Evolutionary conservation across 2,329 filamentous ascomycete species (phyloP).

Genomic region (Cladosporium sp.): DNA sequence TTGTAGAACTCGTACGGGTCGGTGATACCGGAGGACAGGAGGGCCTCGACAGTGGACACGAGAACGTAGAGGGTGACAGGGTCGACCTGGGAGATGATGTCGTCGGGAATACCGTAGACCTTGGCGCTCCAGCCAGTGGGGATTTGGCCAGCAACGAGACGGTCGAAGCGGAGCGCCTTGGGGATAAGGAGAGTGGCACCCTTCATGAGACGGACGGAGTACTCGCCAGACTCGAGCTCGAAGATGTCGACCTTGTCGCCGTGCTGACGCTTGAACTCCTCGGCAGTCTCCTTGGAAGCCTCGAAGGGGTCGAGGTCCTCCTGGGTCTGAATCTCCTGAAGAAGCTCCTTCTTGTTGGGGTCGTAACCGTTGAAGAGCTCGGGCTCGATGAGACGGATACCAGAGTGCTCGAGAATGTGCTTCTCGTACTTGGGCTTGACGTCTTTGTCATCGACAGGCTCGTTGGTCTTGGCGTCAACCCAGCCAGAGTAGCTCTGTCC

Average conservation of each 20-base stretch:
- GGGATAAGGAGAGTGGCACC: constrained; percentile 92
- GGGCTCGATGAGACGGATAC: constrained; percentile 95
- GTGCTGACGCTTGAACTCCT: constrained; percentile 96
- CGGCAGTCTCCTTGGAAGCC: constrained; percentile 92
- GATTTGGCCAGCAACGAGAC: constrained; percentile 94
- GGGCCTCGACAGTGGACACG: constrained; percentile 87
- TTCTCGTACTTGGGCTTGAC: constrained; percentile 98
- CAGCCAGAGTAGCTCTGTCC: constrained; percentile 95
- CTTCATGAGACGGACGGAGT: constrained; percentile 91
- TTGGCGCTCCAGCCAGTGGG: constrained; percentile 97
- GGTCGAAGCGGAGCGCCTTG: constrained; percentile 95
- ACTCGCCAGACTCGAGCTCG: constrained; percentile 90
- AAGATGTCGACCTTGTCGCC: constrained; percentile 98
- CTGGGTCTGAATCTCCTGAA: constrained; percentile 96
- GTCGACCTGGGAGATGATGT: constrained; percentile 97
- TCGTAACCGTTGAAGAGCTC: constrained; percentile 97
- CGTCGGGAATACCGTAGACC: constrained; percentile 92
- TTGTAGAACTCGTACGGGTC: constrained; percentile 99
- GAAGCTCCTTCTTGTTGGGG: constrained; percentile 96
- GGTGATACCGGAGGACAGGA: constrained; percentile 90
- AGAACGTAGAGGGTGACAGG: constrained; percentile 94
- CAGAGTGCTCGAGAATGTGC: constrained; percentile 90
- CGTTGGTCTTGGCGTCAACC: constrained; percentile 91
- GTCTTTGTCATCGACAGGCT: constrained; percentile 97
- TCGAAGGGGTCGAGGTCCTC: constrained; percentile 97